Percentiles rank a stretch among this genome's conserved stretches.
Evolutionary conservation across 805 yeast species (phyloP).

Genomic region (Metschnikowia baotianmanensis): DNA sequence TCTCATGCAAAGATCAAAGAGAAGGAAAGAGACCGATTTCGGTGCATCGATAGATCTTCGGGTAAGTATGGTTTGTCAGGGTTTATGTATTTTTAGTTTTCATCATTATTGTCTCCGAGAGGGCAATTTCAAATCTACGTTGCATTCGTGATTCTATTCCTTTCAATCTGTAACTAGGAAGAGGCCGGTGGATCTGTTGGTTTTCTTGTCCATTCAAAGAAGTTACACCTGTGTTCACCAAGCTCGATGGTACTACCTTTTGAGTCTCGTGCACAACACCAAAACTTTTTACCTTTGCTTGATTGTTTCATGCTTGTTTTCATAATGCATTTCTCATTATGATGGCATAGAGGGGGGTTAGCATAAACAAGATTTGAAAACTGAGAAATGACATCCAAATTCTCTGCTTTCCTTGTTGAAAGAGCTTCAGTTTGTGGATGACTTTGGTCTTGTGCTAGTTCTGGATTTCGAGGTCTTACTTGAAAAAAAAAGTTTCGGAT

Average conservation of each 20-base stretch:
- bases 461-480: neutral
- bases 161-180: neutral
- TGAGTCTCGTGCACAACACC: constrained; percentile 27
- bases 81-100: constrained; percentile 13
- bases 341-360: constrained; percentile 28
- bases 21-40: too few species aligned
- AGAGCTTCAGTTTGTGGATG: neutral
- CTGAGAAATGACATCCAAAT: constrained; percentile 5
- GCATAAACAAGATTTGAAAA: constrained; percentile 21
- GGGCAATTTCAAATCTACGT: constrained; percentile 10
- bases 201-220: constrained; percentile 19
- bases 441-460: neutral
- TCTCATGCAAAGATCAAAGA: too few species aligned
- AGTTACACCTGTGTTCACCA: constrained; percentile 19
- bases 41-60: constrained; percentile 1
- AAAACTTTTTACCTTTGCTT: constrained; percentile 31
- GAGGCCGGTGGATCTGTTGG: constrained; percentile 1
- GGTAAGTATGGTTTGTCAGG: constrained; percentile 11
- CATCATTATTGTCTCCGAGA: constrained; percentile 7
- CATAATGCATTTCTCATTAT: constrained; percentile 25
- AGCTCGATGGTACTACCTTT: constrained; percentile 15
- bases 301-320: constrained; percentile 28
- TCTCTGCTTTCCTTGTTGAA: neutral
- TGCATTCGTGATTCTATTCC: neutral
- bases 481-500: constrained; percentile 26